A percentile compares a stretch with the other conserved stretches of the same genome.
Conservation (phyloP, 768 basidiomycete species). For the Dioszegia crocea region DNA sequence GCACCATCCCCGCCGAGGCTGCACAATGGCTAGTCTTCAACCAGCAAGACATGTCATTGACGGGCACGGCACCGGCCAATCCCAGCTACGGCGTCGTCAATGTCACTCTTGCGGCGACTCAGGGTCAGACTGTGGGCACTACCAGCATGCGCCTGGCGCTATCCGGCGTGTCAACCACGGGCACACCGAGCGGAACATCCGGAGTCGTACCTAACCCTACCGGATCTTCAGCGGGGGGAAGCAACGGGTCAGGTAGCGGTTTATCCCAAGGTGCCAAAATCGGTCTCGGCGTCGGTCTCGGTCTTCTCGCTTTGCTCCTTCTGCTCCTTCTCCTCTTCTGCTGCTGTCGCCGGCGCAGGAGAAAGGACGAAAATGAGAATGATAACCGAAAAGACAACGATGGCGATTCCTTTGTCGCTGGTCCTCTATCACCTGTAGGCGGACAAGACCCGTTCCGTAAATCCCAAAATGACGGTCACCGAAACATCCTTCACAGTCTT, state of each 20-base stretch:
- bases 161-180: conserved; percentile 21
- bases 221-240: conserved; percentile 9
- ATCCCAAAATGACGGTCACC: conserved; percentile 24
- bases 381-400: conserved; percentile 36
- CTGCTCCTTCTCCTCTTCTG: conserved; percentile 41
- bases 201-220: conserved; percentile 12
- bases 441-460: conserved; percentile 33
- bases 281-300: conserved; percentile 44
- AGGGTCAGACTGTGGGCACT: conserved; percentile 8
- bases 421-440: conserved; percentile 23
- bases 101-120: conserved; percentile 30
- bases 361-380: conserved; percentile 10
- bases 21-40: conserved; percentile 42
- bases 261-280: conserved; percentile 46
- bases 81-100: conserved; percentile 21
- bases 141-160: conserved; percentile 28
- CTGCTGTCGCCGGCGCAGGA: conserved; percentile 37
- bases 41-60: conserved; percentile 26
- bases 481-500: conserved; percentile 18
- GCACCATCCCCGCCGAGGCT: conserved; percentile 34
- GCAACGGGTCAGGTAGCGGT: conserved; percentile 16
- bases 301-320: conserved; percentile 35
- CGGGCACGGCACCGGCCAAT: conserved; percentile 31
- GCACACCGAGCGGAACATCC: conserved; percentile 24
- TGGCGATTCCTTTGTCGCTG: conserved; percentile 43